Evolutionary conservation across 345 rosid species (phyloP), one percentile per base, ranked within the genome.

Genomic region (Odontarrhena argentea): DNA sequence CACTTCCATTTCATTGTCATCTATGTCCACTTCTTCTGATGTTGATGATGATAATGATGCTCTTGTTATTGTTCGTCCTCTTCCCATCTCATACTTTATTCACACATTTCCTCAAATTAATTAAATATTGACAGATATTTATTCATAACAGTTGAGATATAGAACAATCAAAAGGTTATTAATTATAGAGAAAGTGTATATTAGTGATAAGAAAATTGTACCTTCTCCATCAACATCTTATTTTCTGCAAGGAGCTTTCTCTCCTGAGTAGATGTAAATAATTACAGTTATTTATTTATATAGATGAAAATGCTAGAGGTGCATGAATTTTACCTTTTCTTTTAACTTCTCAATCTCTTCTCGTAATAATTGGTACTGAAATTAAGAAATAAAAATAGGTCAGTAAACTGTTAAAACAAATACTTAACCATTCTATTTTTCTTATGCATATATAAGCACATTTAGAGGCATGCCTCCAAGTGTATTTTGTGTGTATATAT

Each of bases 301-400:
- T 2, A 51, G 38, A 36, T 52, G n/a, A 45, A 70, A 15, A 64
- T 22, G 32, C 32, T 32, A 49, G 30, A 57, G 9, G 53, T 25
- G 22, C 62, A 9, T 44, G 25, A 71, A 12, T 22, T 61, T 69
- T 81, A 93, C 98, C 94, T 81, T 83, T 59, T 74, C 79, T 55
- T 74, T 86, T 30, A 90, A 80, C 76, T 74, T 83, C 77, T 84
- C 87, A 26, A 90, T 83, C 61, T 81, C 85, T 63, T 85, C 92
- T 24, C 54, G 75, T 6, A 85, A 64, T 15, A 93, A 65, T 53
- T 83, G 85, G 46, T 48, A 80, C 96, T 93, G 96, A 55, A 71
- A 7, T 32, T 34, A 24, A 41, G 30, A 51, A 43, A 59, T 9
- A n/a, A 28, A 26, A 32, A 30, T 5, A 36, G 63, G 1, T 53